Conservation (phyloP, 495 filamentous ascomycete genomes). For the Parachaetomium inaequale region DNA sequence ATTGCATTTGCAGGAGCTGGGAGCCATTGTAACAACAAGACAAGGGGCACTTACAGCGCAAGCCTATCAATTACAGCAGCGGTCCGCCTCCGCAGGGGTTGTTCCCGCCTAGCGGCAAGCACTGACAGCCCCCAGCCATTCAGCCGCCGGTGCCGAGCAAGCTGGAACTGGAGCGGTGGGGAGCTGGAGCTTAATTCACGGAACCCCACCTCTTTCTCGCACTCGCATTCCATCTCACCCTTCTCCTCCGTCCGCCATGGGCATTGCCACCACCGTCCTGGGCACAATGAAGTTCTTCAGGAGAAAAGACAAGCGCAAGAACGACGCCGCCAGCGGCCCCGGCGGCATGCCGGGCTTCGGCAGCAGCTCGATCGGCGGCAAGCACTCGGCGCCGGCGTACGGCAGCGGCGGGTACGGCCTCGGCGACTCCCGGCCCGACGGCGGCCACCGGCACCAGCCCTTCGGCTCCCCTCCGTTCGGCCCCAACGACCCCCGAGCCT, state of each 20-base stretch:
- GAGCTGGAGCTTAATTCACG: slow-evolving; percentile 1
- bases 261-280: slow-evolving; percentile 4
- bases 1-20: background rate
- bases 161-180: background rate
- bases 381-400: background rate
- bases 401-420: slow-evolving; percentile 11
- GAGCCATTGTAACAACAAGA: background rate
- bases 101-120: background rate
- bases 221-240: slow-evolving; percentile 5
- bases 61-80: background rate
- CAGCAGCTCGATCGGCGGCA: slow-evolving; percentile 3
- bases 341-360: slow-evolving; percentile 21
- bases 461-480: slow-evolving; percentile 21
- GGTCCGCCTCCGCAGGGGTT: background rate
- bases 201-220: slow-evolving; percentile 12
- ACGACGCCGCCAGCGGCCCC: slow-evolving; percentile 17
- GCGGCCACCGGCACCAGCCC: slow-evolving; percentile 13
- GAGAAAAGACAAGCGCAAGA: slow-evolving; percentile 35
- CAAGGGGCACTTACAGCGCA: background rate
- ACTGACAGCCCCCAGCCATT: background rate
- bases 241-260: slow-evolving; percentile 4
- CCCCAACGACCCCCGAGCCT: slow-evolving; percentile 5
- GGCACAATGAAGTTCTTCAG: slow-evolving; percentile 45
- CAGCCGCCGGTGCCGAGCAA: background rate
- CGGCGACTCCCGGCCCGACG: slow-evolving; percentile 17